These are phyloP conservation scores for Clonostachys rhizophaga DNA, from an alignment of 2,329 filamentous ascomycete species.

Conservation along the genomic window DNA sequence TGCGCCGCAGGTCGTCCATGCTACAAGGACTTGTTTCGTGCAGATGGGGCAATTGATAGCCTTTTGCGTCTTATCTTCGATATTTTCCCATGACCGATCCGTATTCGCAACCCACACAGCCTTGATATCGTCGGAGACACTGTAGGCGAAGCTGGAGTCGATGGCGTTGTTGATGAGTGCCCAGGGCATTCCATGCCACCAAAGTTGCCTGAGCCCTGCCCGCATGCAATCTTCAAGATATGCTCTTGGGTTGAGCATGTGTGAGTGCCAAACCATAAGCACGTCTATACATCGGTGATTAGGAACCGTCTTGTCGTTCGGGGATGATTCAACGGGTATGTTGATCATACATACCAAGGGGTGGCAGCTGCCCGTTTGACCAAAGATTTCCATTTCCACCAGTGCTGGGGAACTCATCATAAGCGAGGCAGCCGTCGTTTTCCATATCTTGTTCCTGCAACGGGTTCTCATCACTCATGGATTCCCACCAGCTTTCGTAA, in stretches of 20 bases:
- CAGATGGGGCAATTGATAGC: conserved; percentile 53
- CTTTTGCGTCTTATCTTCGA: conserved; percentile 43
- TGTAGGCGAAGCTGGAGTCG: conserved; percentile 54
- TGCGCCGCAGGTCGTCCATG: conserved; percentile 54
- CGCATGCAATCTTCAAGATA: conserved; percentile 72
- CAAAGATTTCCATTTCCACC: too few species aligned
- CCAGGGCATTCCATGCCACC: conserved; percentile 66
- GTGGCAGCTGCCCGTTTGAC: too few species aligned
- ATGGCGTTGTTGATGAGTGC: conserved; percentile 51
- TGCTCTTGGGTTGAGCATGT: conserved; percentile 69
- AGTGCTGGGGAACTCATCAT: too few species aligned
- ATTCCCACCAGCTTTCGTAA: conserved; percentile 61
- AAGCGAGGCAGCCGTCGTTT: too few species aligned
- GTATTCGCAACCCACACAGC: conserved; percentile 41
- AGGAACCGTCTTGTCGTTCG: too few species aligned
- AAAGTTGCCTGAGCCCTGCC: conserved; percentile 46
- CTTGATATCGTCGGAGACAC: conserved; percentile 34
- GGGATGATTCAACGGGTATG: too few species aligned
- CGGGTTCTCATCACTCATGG: conserved; percentile 15
- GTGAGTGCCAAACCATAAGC: conserved; percentile 75
- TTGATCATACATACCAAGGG: too few species aligned
- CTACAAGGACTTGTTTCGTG: conserved; percentile 28
- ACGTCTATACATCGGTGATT: conserved; percentile 54
- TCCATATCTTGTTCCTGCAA: conserved; percentile 29
- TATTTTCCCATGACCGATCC: conserved; percentile 53